These are phyloP conservation scores for Crepidotus variabilis DNA, from an alignment of 768 basidiomycete genomes.

Conservation along the genomic window DNA sequence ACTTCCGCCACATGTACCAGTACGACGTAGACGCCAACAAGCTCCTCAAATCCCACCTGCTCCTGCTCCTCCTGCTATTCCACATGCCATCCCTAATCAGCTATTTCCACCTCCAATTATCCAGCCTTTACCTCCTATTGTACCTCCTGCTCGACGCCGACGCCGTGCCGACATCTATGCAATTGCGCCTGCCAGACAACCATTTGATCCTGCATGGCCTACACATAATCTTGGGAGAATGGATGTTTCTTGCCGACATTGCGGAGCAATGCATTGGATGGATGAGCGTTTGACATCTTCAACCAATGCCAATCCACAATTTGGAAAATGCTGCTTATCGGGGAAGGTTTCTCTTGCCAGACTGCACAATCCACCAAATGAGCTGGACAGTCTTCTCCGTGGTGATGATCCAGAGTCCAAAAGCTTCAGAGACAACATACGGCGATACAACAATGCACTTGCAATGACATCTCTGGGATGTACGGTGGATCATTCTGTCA, in stretches of 20 bases:
- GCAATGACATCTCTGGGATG: conserved; percentile 2
- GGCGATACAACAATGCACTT: conserved; percentile 2
- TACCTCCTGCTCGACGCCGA: too few relatives aligned
- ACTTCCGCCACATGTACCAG: too few relatives aligned
- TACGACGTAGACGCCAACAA: too few relatives aligned
- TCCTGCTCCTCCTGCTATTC: too few relatives aligned
- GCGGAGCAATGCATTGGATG: conserved; percentile 18
- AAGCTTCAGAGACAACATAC: conserved; percentile 1
- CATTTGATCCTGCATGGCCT: too few relatives aligned
- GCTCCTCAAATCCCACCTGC: too few relatives aligned
- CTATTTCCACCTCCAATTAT: too few relatives aligned
- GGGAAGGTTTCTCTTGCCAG: not conserved
- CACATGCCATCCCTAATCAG: not conserved
- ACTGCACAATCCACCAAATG: not conserved
- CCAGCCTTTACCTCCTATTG: too few relatives aligned
- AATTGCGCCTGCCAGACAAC: too few relatives aligned
- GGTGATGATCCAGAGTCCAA: not conserved
- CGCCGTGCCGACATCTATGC: too few relatives aligned
- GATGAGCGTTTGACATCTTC: not conserved
- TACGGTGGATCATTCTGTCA: not conserved
- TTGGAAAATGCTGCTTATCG: not conserved
- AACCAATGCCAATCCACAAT: not conserved
- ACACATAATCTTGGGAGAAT: conserved; percentile 26
- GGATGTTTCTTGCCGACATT: conserved; percentile 22
- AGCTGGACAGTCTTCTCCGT: not conserved